Percentiles rank a stretch among this genome's conserved stretches.
phyloP scores from a whole-genome alignment of 495 filamentous ascomycete species.

The Neurospora tetrasperma region DNA sequence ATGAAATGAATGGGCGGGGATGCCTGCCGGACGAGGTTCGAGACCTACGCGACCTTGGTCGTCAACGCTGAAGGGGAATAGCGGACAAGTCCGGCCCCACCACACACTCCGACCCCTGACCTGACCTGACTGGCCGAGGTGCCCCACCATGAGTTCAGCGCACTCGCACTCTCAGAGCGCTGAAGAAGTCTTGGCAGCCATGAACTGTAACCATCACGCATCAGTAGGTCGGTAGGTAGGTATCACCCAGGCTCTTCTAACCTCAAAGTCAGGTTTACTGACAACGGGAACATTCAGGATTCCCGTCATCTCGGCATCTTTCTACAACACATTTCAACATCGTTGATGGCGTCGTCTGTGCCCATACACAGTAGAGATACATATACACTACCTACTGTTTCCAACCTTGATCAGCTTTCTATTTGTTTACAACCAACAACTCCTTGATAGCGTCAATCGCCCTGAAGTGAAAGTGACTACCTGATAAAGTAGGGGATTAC shows the following conservation, averaged over 20 bases:
- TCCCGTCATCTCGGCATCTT: neutral
- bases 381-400: neutral
- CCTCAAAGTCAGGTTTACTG: neutral
- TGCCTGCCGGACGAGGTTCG: neutral
- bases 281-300: neutral
- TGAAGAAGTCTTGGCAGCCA: neutral
- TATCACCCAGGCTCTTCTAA: too few relatives aligned
- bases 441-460: neutral
- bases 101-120: neutral
- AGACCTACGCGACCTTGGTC: neutral
- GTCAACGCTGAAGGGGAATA: neutral
- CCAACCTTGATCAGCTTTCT: neutral
- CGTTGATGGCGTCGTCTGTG: neutral
- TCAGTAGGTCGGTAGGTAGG: neutral
- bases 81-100: neutral
- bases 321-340: neutral
- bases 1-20: neutral
- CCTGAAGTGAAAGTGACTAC: neutral
- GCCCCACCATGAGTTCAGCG: neutral
- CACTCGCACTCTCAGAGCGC: neutral
- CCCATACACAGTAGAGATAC: neutral
- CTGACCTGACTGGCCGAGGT: neutral
- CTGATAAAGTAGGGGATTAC: neutral
- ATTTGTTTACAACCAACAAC: neutral
- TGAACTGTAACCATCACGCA: neutral